A percentile compares a stretch with the other conserved stretches of the same genome.
These are phyloP conservation scores for Blastomyces gilchristii DNA, from an alignment of 2,329 filamentous ascomycete genomes.

Conservation along the genomic window DNA sequence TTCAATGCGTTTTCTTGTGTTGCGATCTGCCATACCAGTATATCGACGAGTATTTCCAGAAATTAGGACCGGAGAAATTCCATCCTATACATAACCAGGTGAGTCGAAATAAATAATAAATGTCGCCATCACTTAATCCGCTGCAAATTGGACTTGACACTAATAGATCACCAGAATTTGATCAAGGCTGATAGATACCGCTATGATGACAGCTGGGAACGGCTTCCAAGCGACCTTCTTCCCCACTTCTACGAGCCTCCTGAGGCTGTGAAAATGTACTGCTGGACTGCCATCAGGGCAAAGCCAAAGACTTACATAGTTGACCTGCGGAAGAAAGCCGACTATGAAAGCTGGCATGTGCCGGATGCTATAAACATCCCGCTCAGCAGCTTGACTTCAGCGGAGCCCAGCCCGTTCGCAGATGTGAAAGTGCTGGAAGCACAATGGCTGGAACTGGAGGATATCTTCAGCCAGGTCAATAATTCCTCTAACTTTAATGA, in stretches of 20 bases:
- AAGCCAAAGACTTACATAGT: constrained; percentile 2
- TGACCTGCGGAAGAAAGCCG: constrained; percentile 3
- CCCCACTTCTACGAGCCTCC: constrained; percentile 26
- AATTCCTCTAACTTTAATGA: constrained; percentile 17
- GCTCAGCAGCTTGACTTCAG: constrained; percentile 27
- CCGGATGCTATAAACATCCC: constrained; percentile 40
- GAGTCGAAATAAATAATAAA: constrained; percentile 10
- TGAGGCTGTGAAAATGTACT: constrained; percentile 1
- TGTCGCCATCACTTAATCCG: constrained; percentile 1
- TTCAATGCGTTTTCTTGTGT: constrained; percentile 51
- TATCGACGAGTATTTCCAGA: constrained; percentile 50
- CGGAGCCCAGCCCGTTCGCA: constrained; percentile 38
- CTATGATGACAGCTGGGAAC: constrained; percentile 49
- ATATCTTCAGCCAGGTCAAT: constrained; percentile 28
- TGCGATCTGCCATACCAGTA: constrained; percentile 57
- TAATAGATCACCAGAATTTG: constrained; percentile 30
- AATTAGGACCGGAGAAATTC: constrained; percentile 42
- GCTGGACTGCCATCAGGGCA: constrained; percentile 2
- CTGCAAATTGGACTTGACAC: background rate
- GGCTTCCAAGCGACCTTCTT: constrained; percentile 32
- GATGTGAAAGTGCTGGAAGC: constrained; percentile 35
- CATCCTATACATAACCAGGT: constrained; percentile 41
- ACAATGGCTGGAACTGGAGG: constrained; percentile 42
- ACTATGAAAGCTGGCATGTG: constrained; percentile 29
- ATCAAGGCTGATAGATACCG: constrained; percentile 43